Conservation (phyloP, 305 asterid genomes). For the Plantago coronopus region DNA sequence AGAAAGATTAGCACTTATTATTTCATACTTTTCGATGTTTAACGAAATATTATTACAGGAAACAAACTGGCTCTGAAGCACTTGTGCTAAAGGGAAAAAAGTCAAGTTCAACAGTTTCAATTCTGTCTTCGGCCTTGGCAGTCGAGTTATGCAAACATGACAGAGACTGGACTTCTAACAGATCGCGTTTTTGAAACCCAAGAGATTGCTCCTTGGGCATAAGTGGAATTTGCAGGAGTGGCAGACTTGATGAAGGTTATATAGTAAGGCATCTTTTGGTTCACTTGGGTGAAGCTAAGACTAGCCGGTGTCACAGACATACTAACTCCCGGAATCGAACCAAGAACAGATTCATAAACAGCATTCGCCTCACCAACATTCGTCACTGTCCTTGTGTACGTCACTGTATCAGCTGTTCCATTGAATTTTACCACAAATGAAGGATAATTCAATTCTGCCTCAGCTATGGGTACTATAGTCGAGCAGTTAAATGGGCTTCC, state of each 20-base stretch:
- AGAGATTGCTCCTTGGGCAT: slow-evolving; percentile 33
- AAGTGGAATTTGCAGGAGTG: slow-evolving; percentile 2
- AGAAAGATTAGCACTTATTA: background rate
- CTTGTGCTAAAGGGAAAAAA: background rate
- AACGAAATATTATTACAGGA: background rate
- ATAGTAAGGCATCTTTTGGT: slow-evolving; percentile 35
- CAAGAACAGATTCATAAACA: slow-evolving; percentile 15
- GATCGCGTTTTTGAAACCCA: slow-evolving; percentile 33
- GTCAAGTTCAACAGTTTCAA: background rate
- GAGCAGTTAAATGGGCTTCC: slow-evolving; percentile 31
- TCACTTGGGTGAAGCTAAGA: slow-evolving; percentile 33
- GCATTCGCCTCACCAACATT: slow-evolving; percentile 51
- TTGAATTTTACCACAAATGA: slow-evolving; percentile 34
- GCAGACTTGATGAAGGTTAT: slow-evolving; percentile 27
- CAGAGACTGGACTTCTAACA: slow-evolving; percentile 39
- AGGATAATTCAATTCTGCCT: slow-evolving; percentile 50
- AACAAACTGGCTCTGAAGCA: background rate
- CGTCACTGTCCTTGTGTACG: slow-evolving; percentile 45
- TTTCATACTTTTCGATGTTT: background rate
- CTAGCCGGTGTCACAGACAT: slow-evolving; percentile 30
- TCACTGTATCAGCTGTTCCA: slow-evolving; percentile 12
- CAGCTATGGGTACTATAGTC: slow-evolving; percentile 27
- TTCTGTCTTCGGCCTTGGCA: background rate
- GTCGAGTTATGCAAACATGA: slow-evolving; percentile 20
- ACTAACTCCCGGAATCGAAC: slow-evolving; percentile 18